phyloP scores from a whole-genome alignment of 345 rosid genomes.

The Geranium brycei region DNA sequence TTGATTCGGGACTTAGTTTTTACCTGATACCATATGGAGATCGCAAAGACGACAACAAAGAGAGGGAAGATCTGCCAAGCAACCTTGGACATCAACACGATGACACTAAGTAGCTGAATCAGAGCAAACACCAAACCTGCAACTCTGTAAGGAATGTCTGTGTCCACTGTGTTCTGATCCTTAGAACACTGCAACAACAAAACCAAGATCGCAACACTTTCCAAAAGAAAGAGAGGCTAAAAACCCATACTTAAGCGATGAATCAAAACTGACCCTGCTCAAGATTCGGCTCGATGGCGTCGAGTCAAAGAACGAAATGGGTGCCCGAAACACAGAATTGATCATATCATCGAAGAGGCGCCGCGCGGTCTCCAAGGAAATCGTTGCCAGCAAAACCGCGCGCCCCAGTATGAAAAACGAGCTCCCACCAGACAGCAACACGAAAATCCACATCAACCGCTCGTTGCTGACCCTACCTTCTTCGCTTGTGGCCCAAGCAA shows the following conservation, averaged over 20 bases:
- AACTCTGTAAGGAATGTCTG: conserved; percentile 63
- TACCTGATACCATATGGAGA: conserved; percentile 60
- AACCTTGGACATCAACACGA: conserved; percentile 48
- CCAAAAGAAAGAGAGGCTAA: not conserved
- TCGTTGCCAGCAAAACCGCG: conserved; percentile 43
- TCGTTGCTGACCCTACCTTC: conserved; percentile 15
- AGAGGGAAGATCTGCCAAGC: conserved; percentile 54
- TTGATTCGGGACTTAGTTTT: conserved; percentile 1
- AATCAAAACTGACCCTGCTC: conserved; percentile 30
- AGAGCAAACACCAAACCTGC: conserved; percentile 66
- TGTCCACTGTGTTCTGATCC: conserved; percentile 64
- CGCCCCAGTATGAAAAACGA: conserved; percentile 54
- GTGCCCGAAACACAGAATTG: conserved; percentile 45
- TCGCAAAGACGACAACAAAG: conserved; percentile 38
- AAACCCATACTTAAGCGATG: not conserved
- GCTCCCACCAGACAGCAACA: conserved; percentile 49
- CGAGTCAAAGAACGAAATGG: conserved; percentile 52
- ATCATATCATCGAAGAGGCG: conserved; percentile 46
- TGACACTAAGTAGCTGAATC: conserved; percentile 53
- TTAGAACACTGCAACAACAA: conserved; percentile 40
- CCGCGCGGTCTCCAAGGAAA: conserved; percentile 51
- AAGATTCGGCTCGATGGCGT: conserved; percentile 65
- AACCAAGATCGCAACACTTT: not conserved
- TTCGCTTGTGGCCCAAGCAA: conserved; percentile 55
- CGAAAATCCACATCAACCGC: conserved; percentile 35